phyloP scores from a whole-genome alignment of 371 early-diverging fungal genomes.

The Rhizomucor pusillus region DNA sequence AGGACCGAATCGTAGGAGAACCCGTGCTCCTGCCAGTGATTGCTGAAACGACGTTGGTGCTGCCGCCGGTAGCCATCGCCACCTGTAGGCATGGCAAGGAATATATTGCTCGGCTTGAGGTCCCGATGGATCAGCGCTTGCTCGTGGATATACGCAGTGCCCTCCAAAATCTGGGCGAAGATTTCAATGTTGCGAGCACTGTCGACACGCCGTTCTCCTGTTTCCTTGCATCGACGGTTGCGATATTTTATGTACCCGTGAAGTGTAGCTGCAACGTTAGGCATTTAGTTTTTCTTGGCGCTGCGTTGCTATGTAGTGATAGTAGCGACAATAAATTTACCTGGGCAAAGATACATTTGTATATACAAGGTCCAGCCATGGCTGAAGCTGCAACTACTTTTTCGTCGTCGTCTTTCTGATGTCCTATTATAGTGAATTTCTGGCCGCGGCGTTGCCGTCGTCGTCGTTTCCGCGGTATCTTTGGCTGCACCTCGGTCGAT shows the following conservation, averaged over 20 bases:
- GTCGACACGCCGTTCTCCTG: slow-evolving; percentile 27
- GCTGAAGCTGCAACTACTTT: slow-evolving; percentile 3
- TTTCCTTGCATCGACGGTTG: slow-evolving; percentile 24
- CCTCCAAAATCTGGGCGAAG: slow-evolving; percentile 58
- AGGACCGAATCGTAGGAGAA: slow-evolving; percentile 22
- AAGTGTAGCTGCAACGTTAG: slow-evolving; percentile 45
- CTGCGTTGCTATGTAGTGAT: neutral
- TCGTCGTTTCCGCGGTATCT: no score
- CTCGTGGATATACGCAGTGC: slow-evolving; percentile 69
- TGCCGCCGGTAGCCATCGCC: slow-evolving; percentile 1
- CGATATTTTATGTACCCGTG: slow-evolving; percentile 41
- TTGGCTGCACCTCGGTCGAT: no score
- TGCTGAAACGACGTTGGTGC: neutral
- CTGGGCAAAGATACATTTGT: slow-evolving; percentile 86
- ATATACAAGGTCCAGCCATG: slow-evolving; percentile 65
- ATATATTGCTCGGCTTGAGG: slow-evolving; percentile 79
- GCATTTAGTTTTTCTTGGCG: no score
- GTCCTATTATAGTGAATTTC: neutral
- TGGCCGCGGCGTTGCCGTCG: neutral
- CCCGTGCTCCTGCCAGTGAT: slow-evolving; percentile 10
- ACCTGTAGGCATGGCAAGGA: slow-evolving; percentile 40
- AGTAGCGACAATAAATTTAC: slow-evolving; percentile 34
- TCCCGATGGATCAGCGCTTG: slow-evolving; percentile 77
- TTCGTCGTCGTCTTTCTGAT: neutral
- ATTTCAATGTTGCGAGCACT: slow-evolving; percentile 36